Percentiles rank a stretch among this genome's conserved stretches.
These are phyloP conservation scores for Digitaria exilis DNA, from an alignment of 202 grass and related monocot genomes.

Conservation along the genomic window DNA sequence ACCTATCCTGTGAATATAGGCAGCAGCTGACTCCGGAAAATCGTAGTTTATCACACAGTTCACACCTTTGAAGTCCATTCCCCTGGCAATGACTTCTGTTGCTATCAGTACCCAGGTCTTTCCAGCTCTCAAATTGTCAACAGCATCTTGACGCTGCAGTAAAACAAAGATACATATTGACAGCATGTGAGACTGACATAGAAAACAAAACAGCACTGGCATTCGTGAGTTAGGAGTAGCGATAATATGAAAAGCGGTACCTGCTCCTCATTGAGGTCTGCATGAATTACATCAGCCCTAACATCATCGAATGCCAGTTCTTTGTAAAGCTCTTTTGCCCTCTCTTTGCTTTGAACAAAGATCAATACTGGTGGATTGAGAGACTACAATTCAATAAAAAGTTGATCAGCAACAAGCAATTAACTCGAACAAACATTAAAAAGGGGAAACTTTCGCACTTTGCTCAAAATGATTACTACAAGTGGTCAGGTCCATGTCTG, in stretches of 20 bases:
- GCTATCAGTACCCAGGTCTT: slow-evolving; percentile 92
- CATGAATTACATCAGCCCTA: slow-evolving; percentile 86
- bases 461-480: neutral
- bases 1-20: slow-evolving; percentile 97
- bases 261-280: slow-evolving; percentile 87
- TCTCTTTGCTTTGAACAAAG: slow-evolving; percentile 98
- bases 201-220: neutral
- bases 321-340: slow-evolving; percentile 93
- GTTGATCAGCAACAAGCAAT: neutral
- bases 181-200: neutral
- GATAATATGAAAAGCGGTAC: slow-evolving; percentile 47
- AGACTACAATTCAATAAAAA: slow-evolving; percentile 52
- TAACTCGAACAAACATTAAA: neutral
- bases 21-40: slow-evolving; percentile 87
- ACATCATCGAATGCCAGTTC: slow-evolving; percentile 89
- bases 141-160: slow-evolving; percentile 81
- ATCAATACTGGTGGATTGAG: slow-evolving; percentile 87
- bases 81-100: slow-evolving; percentile 86
- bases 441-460: neutral
- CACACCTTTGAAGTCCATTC: slow-evolving; percentile 98
- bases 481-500: neutral
- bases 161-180: slow-evolving; percentile 40
- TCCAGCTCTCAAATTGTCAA: slow-evolving; percentile 93
- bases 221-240: neutral
- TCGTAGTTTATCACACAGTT: slow-evolving; percentile 95